Conservation (phyloP, 768 basidiomycete genomes). For the Calvatia gigantea region DNA sequence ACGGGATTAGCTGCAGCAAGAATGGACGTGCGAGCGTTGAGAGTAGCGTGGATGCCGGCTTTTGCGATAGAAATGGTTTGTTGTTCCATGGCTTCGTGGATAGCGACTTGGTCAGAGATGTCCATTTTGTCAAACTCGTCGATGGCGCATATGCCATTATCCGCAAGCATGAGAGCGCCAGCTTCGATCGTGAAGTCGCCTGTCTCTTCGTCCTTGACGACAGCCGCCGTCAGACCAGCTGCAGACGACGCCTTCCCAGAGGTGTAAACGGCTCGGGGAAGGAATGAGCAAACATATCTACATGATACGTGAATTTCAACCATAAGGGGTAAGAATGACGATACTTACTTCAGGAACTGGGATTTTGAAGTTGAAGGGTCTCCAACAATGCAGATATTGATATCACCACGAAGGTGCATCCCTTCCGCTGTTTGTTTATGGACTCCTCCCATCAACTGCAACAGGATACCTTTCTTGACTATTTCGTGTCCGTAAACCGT, state of each 20-base stretch:
- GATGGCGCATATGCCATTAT: constrained; percentile 99
- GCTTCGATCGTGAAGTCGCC: constrained; percentile 99
- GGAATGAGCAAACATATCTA: constrained; percentile 97
- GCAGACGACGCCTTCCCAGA: constrained; percentile 99
- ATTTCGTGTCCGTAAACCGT: constrained; percentile 99
- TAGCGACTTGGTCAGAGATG: constrained; percentile 95
- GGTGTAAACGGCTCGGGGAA: constrained; percentile 96
- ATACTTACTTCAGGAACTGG: constrained; percentile 90
- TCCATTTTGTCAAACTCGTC: constrained; percentile 99
- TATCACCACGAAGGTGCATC: constrained; percentile 97
- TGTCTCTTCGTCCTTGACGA: constrained; percentile 97
- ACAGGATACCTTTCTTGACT: constrained; percentile 93
- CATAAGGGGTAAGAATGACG: not conserved
- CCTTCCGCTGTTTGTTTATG: constrained; percentile 96
- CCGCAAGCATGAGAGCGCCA: constrained; percentile 97
- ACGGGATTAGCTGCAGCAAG: constrained; percentile 97
- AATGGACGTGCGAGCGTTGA: constrained; percentile 97
- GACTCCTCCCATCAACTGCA: constrained; percentile 98
- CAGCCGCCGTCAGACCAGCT: constrained; percentile 97
- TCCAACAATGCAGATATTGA: constrained; percentile 97
- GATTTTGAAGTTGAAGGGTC: constrained; percentile 98
- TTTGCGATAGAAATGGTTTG: constrained; percentile 99
- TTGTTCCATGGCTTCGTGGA: constrained; percentile 99
- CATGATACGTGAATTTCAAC: not conserved
- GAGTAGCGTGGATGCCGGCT: constrained; percentile 96